These are phyloP conservation scores for Beauveria medogensis DNA, from an alignment of 2,329 filamentous ascomycete genomes.

Conservation along the genomic window DNA sequence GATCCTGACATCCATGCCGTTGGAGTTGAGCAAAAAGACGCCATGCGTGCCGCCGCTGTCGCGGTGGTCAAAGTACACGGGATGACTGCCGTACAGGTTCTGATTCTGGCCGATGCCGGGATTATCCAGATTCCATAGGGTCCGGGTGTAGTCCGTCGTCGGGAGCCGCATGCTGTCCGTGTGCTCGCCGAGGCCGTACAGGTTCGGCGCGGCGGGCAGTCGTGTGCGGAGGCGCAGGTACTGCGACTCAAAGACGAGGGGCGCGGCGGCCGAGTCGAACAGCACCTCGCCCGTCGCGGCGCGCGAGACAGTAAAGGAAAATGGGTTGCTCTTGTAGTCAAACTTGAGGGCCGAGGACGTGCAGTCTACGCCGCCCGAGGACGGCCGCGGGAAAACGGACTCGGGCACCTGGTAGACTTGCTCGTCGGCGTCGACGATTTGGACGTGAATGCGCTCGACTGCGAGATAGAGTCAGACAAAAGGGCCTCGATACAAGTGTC, in stretches of 20 bases:
- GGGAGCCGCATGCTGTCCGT: constrained; percentile 58
- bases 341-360: constrained; percentile 35
- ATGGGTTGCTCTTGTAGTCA: constrained; percentile 36
- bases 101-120: constrained; percentile 51
- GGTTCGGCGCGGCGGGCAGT: constrained; percentile 55
- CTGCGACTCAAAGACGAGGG: constrained; percentile 64
- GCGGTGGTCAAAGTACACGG: constrained; percentile 61
- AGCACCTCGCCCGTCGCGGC: constrained; percentile 33
- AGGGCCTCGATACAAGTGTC: not conserved
- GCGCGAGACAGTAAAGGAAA: constrained; percentile 51
- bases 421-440: constrained; percentile 58
- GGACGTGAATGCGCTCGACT: constrained; percentile 61
- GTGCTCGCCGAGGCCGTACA: constrained; percentile 72
- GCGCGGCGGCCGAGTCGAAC: constrained; percentile 58
- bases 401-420: constrained; percentile 64
- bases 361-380: constrained; percentile 20
- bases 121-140: constrained; percentile 63
- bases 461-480: not conserved
- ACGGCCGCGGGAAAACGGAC: constrained; percentile 53
- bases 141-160: constrained; percentile 50
- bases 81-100: constrained; percentile 71
- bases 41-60: constrained; percentile 53
- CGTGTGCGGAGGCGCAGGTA: constrained; percentile 62
- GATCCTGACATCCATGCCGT: constrained; percentile 67
- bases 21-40: constrained; percentile 68